Percentiles rank a stretch among this genome's conserved stretches.
These are phyloP conservation scores for Sedum album DNA, from an alignment of 164 flowering plant genomes.

Conservation along the genomic window DNA sequence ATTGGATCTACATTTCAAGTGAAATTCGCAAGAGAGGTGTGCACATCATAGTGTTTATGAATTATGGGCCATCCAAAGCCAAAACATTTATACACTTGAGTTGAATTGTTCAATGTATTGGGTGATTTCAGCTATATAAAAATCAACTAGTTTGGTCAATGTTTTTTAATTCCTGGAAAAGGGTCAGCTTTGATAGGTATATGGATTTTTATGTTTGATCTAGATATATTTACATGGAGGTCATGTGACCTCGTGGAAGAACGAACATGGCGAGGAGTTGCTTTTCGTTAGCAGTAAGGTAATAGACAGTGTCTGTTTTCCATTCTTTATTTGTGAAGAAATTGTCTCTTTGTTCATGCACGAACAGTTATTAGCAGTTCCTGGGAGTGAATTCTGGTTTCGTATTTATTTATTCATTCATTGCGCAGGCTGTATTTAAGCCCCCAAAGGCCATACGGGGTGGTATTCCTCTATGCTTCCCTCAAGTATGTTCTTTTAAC, in stretches of 20 bases:
- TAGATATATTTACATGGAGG: slow-evolving; percentile 67
- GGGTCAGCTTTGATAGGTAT: not conserved
- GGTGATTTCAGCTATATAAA: no score
- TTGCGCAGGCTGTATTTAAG: slow-evolving; percentile 68
- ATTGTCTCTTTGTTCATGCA: not conserved
- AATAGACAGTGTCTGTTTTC: not conserved
- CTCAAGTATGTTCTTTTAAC: slow-evolving; percentile 52
- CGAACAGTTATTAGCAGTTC: not conserved
- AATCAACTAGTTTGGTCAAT: no score
- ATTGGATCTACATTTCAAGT: no score
- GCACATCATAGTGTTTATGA: no score
- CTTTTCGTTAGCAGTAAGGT: slow-evolving; percentile 88
- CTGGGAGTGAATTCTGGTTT: not conserved
- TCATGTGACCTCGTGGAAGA: slow-evolving; percentile 95
- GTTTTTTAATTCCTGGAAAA: not conserved
- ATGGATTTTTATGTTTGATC: not conserved
- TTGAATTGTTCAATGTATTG: no score
- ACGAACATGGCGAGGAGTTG: slow-evolving; percentile 85
- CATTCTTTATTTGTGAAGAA: not conserved
- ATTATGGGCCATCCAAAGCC: no score
- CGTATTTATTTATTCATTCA: no score
- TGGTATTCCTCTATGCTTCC: slow-evolving; percentile 95
- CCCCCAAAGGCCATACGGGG: slow-evolving; percentile 95
- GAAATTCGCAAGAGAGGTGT: no score
- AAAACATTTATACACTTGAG: no score